Conservation (phyloP, 108 stramenopile genomes). For the Schizochytrium sp. region DNA sequence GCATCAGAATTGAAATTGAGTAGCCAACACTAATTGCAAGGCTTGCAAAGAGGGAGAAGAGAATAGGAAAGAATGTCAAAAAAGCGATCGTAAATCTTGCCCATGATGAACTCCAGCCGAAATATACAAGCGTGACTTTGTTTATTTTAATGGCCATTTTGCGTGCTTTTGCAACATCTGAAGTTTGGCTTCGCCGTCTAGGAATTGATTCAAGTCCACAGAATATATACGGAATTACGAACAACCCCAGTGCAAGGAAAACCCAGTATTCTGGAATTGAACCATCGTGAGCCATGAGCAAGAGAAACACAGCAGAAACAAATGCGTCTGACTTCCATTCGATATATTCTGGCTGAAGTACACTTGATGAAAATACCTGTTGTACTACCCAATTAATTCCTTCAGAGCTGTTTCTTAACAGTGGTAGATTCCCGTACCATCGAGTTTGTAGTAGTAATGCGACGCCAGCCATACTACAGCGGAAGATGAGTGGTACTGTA, state of each 20-base stretch:
- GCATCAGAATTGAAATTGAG: background rate
- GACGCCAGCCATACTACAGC: background rate
- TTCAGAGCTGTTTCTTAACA: background rate
- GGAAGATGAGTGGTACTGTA: background rate
- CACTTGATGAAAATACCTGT: background rate
- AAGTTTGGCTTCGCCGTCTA: background rate
- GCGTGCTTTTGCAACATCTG: background rate
- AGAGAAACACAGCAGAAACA: background rate
- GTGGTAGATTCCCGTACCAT: background rate
- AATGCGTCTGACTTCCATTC: conserved; percentile 36
- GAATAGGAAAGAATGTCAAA: background rate
- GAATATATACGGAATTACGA: background rate
- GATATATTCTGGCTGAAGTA: background rate
- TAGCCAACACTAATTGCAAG: background rate
- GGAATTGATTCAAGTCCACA: background rate
- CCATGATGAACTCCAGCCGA: background rate
- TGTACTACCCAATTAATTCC: background rate
- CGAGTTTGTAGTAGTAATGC: background rate
- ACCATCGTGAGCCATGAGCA: background rate
- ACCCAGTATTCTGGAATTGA: background rate
- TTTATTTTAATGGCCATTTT: background rate
- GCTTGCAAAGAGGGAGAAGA: background rate
- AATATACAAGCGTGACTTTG: background rate
- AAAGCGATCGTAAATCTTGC: background rate
- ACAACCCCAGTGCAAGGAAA: background rate